Conservation (phyloP, 495 filamentous ascomycete genomes). For the Cercophora sp. region DNA sequence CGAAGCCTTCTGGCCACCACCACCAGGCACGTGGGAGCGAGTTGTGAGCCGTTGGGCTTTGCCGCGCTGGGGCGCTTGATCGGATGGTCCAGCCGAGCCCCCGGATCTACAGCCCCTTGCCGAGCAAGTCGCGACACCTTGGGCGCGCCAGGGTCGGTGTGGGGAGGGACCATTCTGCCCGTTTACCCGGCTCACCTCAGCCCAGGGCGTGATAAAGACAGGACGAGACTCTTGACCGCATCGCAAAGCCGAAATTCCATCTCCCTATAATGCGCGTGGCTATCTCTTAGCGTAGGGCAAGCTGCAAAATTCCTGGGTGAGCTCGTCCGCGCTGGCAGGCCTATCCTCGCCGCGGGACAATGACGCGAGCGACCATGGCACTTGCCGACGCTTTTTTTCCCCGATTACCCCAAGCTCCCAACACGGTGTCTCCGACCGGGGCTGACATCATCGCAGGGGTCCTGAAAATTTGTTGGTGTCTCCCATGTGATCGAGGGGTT, state of each 20-base stretch:
- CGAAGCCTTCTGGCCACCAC: neutral
- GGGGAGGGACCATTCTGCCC: slow-evolving; percentile 10
- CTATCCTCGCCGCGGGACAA: slow-evolving; percentile 1
- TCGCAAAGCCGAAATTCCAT: no score
- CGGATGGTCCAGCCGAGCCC: slow-evolving; percentile 18
- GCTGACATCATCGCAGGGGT: slow-evolving; percentile 3
- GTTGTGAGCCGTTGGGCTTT: neutral
- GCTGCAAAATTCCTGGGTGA: neutral
- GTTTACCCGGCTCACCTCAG: slow-evolving; percentile 18
- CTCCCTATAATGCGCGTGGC: no score
- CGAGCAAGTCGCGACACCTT: neutral
- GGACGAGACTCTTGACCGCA: no score
- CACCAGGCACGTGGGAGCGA: slow-evolving; percentile 1
- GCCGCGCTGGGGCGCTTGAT: neutral
- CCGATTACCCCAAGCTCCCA: neutral
- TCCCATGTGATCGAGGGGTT: slow-evolving; percentile 2
- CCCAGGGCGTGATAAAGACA: neutral
- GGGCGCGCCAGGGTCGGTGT: neutral
- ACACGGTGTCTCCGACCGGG: no score
- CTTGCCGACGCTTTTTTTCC: neutral
- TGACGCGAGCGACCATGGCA: no score
- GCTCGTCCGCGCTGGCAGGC: neutral
- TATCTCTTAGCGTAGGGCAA: no score
- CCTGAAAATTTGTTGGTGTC: neutral
- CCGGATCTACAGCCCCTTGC: slow-evolving; percentile 14